Conservation (phyloP, 768 basidiomycete species). For the Lenzites betulinus region DNA sequence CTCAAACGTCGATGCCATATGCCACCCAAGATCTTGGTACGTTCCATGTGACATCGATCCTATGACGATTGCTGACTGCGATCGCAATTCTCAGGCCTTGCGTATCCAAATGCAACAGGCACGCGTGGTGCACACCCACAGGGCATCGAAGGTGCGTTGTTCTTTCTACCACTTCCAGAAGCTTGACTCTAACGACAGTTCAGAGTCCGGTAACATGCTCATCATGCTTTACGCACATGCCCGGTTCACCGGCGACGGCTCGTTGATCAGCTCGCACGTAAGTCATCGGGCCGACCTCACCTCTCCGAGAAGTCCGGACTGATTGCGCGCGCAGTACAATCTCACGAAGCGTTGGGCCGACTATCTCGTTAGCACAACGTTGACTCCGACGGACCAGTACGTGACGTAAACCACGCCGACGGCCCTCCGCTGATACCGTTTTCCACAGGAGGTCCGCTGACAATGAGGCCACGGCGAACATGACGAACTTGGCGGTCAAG, state of each 20-base stretch:
- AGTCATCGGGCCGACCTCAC: neutral
- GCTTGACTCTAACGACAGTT: neutral
- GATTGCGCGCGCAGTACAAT: conserved; percentile 20
- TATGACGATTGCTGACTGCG: neutral
- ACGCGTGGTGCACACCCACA: neutral
- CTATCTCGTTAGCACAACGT: conserved; percentile 26
- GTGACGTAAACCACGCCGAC: neutral
- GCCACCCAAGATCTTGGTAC: conserved; percentile 33
- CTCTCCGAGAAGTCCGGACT: too few relatives aligned
- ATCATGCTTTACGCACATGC: conserved; percentile 34
- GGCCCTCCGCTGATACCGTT: neutral
- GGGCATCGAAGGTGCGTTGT: conserved; percentile 17
- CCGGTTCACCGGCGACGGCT: conserved; percentile 29
- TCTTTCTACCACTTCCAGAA: too few relatives aligned
- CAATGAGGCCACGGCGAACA: conserved; percentile 16
- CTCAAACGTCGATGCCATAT: conserved; percentile 21
- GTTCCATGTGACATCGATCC: neutral
- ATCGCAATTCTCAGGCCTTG: neutral
- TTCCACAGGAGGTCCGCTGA: conserved; percentile 15
- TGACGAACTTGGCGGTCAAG: conserved; percentile 28
- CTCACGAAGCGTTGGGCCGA: conserved; percentile 28
- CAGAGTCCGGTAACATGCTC: conserved; percentile 38
- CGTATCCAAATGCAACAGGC: conserved; percentile 21
- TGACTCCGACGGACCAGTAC: conserved; percentile 18
- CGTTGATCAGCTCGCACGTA: conserved; percentile 20